phyloP scores from a whole-genome alignment of 352 stramenopile species.

The Stephanocyclus meneghinianus region DNA sequence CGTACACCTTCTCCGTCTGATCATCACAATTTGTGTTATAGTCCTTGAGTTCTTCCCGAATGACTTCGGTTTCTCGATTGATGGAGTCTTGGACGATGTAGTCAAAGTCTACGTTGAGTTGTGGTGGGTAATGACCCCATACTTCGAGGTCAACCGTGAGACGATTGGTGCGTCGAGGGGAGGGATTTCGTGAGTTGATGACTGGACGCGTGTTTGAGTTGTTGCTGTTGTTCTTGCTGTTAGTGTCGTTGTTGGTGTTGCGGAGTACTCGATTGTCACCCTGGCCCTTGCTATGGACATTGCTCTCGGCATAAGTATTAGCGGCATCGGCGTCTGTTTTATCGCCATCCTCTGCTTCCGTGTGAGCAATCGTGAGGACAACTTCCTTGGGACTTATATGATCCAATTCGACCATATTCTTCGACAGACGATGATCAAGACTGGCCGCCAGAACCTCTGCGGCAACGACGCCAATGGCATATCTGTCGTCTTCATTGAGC shows the following conservation, averaged over 20 bases:
- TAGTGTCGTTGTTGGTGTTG: background rate
- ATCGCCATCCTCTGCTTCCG: background rate
- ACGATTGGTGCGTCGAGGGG: slow-evolving; percentile 5
- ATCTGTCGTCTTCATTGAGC: background rate
- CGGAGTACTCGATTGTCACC: background rate
- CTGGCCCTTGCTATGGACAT: background rate
- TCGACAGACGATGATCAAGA: background rate
- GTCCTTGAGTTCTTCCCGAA: slow-evolving; percentile 7
- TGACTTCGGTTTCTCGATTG: background rate
- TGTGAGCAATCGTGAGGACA: slow-evolving; percentile 1
- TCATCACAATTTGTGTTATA: slow-evolving; percentile 15
- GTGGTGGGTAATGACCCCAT: slow-evolving; percentile 18
- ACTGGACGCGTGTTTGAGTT: too few relatives aligned
- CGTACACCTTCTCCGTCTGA: slow-evolving; percentile 9
- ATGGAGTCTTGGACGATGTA: slow-evolving; percentile 24
- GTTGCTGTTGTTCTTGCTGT: background rate
- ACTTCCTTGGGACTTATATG: slow-evolving; percentile 14
- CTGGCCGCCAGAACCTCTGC: slow-evolving; percentile 3
- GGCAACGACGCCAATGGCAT: slow-evolving; percentile 14
- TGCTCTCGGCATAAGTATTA: too few relatives aligned
- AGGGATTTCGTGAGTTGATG: background rate
- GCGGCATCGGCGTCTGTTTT: background rate
- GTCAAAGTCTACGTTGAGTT: slow-evolving; percentile 22
- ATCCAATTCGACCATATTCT: slow-evolving; percentile 4
- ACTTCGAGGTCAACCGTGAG: slow-evolving; percentile 16